Evolutionary conservation across 2,329 filamentous ascomycete genomes (phyloP), one percentile per base, ranked within the genome.

Genomic region (Penicillium sp.): DNA sequence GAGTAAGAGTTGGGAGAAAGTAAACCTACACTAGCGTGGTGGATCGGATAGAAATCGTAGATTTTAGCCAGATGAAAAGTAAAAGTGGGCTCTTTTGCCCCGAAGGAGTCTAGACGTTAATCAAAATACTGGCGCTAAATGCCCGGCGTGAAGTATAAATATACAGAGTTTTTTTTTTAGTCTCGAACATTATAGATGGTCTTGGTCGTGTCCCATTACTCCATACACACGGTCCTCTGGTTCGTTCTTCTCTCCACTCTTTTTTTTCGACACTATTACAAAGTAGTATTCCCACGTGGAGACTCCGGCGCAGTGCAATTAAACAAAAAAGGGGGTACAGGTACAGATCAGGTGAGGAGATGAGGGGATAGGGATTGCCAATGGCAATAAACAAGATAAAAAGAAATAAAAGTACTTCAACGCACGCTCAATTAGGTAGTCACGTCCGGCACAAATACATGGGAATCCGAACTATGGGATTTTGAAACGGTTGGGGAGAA

Each of bases 401-500:
- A 16, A 48, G 2, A 29, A 16, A 13, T 46, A 13, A 29, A 24
- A 39, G 39, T 46, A 31, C 27, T 19, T 37, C 3, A 26, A 24
- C 21, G n/a, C 21, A 24, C 48, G 43, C 48, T 57, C 31, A 35
- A 59, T 57, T 13, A 29, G 52, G 52, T 39, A 57, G 35, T 55
- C 52, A 53, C 22, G 48, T 21, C 52, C 58, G 55, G 52, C 24
- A 21, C 47, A 53, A 39, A 57, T 52, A 41, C 29, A 52, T 50
- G 55, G 43, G 52, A 29, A 29, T 46, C 29, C 5, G 44, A n/a
- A 46, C 27, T 22, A 41, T 41, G 19, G 19, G 19, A 46, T 43
- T 37, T 46, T 60, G 56, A 58, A 60, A 58, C 58, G 56, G 48
- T 55, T 43, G 26, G 29, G 46, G 53, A 19, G 35, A 22, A 48